A percentile compares a stretch with the other conserved stretches of the same genome.
Evolutionary conservation across 306 rosid genomes (phyloP).

Genomic region (Prinsepia uniflora): DNA sequence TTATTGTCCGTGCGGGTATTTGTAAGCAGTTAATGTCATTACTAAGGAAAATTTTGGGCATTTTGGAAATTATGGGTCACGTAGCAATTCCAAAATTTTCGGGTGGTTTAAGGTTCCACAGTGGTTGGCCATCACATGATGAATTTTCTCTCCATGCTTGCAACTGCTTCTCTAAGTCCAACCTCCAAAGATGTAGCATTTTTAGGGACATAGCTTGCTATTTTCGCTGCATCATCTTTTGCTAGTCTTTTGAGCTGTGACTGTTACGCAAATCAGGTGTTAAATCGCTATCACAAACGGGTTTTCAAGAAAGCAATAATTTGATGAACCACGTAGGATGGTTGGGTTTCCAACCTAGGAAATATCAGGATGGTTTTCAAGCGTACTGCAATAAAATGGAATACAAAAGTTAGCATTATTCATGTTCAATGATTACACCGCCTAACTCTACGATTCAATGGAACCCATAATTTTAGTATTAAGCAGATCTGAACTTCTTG

Average conservation of each 20-base stretch:
- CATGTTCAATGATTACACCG: background rate
- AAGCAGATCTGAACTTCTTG: slow-evolving; percentile 83
- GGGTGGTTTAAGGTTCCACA: too few species aligned
- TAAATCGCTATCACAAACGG: slow-evolving; percentile 5
- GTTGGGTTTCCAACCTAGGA: slow-evolving; percentile 18
- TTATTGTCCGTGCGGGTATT: too few species aligned
- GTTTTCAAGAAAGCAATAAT: too few species aligned
- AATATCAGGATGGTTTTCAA: slow-evolving; percentile 84
- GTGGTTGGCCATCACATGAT: slow-evolving; percentile 70
- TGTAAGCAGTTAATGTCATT: too few species aligned
- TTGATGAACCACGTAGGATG: slow-evolving; percentile 13
- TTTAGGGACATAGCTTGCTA: slow-evolving; percentile 33
- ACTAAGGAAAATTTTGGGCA: too few species aligned
- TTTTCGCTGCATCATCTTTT: slow-evolving; percentile 36
- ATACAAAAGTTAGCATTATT: background rate
- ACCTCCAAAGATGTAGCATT: slow-evolving; percentile 45
- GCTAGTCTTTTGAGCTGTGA: slow-evolving; percentile 60
- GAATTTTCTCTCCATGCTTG: slow-evolving; percentile 86
- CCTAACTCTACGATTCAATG: too few species aligned
- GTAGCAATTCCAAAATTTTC: too few species aligned
- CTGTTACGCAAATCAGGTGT: slow-evolving; percentile 31
- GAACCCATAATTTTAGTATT: too few species aligned
- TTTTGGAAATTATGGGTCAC: too few species aligned
- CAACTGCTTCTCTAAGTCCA: slow-evolving; percentile 75
- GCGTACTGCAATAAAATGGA: slow-evolving; percentile 54